Evolutionary conservation across 352 stramenopile species (phyloP), one percentile per base, ranked within the genome.

Genomic region (Phytophthora colocasiae): DNA sequence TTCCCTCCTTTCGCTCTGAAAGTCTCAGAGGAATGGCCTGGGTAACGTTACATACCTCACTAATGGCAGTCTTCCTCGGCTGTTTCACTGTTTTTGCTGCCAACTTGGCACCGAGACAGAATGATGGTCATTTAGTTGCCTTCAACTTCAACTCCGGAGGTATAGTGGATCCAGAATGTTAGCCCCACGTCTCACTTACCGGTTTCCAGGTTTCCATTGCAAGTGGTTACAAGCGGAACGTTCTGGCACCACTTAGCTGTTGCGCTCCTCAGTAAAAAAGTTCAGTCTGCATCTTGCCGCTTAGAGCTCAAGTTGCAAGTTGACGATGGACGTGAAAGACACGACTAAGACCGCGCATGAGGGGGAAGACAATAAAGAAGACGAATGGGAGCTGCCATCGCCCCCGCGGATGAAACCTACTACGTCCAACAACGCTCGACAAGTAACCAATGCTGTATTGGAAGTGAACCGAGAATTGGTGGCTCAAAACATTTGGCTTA

Each of bases 401-500:
- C 43, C 26, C 15, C 17, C 27, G 10, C 11, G 19, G 7, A 12
- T n/a, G 5, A 50, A 46, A 6, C 15, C 4, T 48, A 15, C 39
- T 43, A n/a, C n/a, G n/a, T 38, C 24, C 2, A 49, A 31, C 17
- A 63, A 44, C 12, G 27, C 29, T 3, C 51, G 87, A 57, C 62
- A 84, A 51, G 73, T 76, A 8, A 71, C 76, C 11, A 76, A 80
- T 57, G 67, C 66, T 9, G 73, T 77, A 22, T 50, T 85, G 26
- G 69, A 83, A 47, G 53, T 85, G 15, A 85, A 87, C 63, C 73
- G 69, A 24, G 78, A 85, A 53, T 47, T 87, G 41, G 70, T 81
- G 26, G 50, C 74, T 17, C 73, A 85, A 43, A 87, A 85, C 48
- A 79, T 85, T 59, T 76, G 74, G 15, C 65, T 85, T 2, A 67